phyloP scores from a whole-genome alignment of 257 asterid species.

The Prunella vulgaris region DNA sequence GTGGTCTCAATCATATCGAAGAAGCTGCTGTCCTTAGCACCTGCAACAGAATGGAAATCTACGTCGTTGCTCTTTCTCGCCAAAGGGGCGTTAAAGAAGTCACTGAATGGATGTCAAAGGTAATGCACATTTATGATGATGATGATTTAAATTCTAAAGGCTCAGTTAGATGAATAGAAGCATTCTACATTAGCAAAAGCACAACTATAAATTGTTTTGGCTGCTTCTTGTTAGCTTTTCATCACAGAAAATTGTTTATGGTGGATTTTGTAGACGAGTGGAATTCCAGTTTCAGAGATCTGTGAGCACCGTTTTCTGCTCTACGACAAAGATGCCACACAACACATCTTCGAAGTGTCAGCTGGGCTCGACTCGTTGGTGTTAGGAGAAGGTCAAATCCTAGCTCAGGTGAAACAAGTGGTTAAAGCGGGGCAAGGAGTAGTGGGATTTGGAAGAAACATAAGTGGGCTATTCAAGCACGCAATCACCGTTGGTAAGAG shows the following conservation, averaged over 20 bases:
- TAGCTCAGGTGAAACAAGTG: conserved; percentile 93
- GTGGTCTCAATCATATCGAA: conserved; percentile 84
- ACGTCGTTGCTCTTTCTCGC: conserved; percentile 87
- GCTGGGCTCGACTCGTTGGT: conserved; percentile 95
- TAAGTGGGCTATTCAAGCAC: conserved; percentile 90
- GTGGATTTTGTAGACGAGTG: conserved; percentile 65
- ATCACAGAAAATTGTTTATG: neutral
- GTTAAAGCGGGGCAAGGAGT: conserved; percentile 93
- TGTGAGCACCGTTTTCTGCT: conserved; percentile 85
- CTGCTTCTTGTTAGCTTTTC: too few species aligned
- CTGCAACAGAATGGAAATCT: conserved; percentile 92
- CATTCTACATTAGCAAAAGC: neutral
- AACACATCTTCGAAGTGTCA: conserved; percentile 87
- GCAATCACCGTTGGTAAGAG: conserved; percentile 94
- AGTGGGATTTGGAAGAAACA: conserved; percentile 80
- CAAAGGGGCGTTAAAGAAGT: conserved; percentile 96
- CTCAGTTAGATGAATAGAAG: neutral
- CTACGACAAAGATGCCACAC: conserved; percentile 84
- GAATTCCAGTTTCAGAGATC: conserved; percentile 75
- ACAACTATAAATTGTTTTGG: neutral
- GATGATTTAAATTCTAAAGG: neutral
- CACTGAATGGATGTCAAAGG: conserved; percentile 98
- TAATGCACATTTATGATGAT: neutral
- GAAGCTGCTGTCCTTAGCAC: conserved; percentile 98
- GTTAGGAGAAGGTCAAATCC: conserved; percentile 94